phyloP scores from a whole-genome alignment of 495 filamentous ascomycete genomes.

The Hyaloscypha variabilis region DNA sequence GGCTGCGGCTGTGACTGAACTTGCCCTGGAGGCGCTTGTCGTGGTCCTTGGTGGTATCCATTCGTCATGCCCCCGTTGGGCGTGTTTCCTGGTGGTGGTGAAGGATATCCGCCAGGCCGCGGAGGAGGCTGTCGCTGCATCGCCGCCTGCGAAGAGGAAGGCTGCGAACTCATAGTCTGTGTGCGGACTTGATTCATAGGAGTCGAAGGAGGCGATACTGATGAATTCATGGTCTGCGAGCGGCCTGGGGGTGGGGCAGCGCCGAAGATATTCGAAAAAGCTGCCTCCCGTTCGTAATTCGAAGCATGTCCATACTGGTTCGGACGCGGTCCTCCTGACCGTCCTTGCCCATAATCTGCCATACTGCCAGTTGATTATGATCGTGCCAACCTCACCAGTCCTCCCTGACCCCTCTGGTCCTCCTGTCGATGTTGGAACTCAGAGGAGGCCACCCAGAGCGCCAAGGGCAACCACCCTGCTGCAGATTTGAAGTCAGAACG shows the following conservation, averaged over 20 bases:
- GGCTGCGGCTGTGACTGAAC: conserved; percentile 59
- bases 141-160: conserved; percentile 19
- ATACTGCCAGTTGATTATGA: conserved; percentile 47
- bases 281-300: conserved; percentile 84
- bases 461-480: conserved; percentile 28
- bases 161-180: conserved; percentile 33
- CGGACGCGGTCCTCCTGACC: conserved; percentile 62
- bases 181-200: conserved; percentile 40
- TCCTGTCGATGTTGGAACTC: conserved; percentile 6
- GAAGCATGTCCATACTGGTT: conserved; percentile 69
- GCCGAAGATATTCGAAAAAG: conserved; percentile 96
- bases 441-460: conserved; percentile 15
- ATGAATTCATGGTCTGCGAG: conserved; percentile 83
- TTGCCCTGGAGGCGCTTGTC: conserved; percentile 40
- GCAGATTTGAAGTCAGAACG: conserved; percentile 18
- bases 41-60: conserved; percentile 59
- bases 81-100: conserved; percentile 31
- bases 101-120: conserved; percentile 44
- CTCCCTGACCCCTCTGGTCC: not conserved
- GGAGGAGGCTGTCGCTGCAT: conserved; percentile 33
- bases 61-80: conserved; percentile 47
- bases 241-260: conserved; percentile 82
- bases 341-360: conserved; percentile 86
- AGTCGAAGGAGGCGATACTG: conserved; percentile 53
- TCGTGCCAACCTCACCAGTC: conserved; percentile 4